Evolutionary conservation across 1,139 yeast species (phyloP).

Genomic region (Taphrina wiesneri): DNA sequence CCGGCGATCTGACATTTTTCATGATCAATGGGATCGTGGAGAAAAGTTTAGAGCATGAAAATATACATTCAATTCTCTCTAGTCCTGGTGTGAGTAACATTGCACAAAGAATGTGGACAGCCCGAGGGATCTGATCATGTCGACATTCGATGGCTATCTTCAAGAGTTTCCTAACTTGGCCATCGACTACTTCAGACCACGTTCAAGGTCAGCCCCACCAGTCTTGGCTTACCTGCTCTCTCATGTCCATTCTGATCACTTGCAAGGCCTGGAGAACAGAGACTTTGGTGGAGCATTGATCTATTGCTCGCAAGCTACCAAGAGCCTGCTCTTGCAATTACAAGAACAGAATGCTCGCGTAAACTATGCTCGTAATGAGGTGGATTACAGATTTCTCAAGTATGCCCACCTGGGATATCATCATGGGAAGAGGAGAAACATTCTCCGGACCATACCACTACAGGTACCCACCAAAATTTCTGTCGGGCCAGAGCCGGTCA

Average conservation of each 20-base stretch:
- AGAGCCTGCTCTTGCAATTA: conserved; percentile 39
- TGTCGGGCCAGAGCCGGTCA: conserved; percentile 39
- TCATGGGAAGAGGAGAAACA: conserved; percentile 27
- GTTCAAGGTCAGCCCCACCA: conserved; percentile 38
- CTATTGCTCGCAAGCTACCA: conserved; percentile 56
- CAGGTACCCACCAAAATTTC: conserved; percentile 40
- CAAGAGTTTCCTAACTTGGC: conserved; percentile 34
- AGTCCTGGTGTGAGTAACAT: too few species aligned
- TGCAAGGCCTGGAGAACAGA: conserved; percentile 52
- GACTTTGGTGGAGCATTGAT: conserved; percentile 50
- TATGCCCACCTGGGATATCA: conserved; percentile 35
- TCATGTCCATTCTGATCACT: conserved; percentile 62
- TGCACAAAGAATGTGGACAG: too few species aligned
- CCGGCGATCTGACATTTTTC: too few species aligned
- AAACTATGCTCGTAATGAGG: conserved; percentile 11
- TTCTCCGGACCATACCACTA: conserved; percentile 40
- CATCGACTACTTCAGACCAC: conserved; percentile 52
- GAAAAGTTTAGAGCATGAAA: too few species aligned
- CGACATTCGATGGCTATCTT: conserved; percentile 30
- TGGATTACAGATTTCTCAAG: conserved; percentile 15
- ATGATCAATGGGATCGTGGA: too few species aligned
- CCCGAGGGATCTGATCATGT: conserved; percentile 33
- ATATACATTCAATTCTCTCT: too few species aligned
- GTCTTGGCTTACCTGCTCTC: conserved; percentile 51
- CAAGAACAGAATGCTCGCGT: conserved; percentile 34